Percentiles rank a stretch among this genome's conserved stretches.
Conservation (phyloP, 2,329 filamentous ascomycete species). For the Fusarium napiforme region DNA sequence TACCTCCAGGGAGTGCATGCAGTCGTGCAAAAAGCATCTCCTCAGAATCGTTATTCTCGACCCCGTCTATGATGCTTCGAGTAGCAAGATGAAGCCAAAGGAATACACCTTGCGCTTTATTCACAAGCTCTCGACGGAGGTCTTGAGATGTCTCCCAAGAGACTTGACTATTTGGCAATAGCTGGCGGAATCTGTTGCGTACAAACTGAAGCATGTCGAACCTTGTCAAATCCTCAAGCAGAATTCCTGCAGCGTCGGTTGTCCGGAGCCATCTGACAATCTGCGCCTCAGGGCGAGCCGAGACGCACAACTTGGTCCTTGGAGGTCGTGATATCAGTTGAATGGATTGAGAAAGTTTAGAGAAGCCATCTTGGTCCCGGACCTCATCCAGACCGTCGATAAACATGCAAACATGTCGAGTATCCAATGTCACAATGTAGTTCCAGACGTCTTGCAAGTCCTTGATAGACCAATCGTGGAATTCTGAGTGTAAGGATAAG, state of each 20-base stretch:
- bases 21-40: background rate
- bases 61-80: background rate
- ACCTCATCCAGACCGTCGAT: background rate
- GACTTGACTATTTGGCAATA: too few relatives aligned
- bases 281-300: background rate
- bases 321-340: fast-evolving
- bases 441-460: background rate
- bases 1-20: background rate
- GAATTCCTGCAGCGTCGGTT: fast-evolving
- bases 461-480: background rate
- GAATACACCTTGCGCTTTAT: background rate
- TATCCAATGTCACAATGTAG: fast-evolving
- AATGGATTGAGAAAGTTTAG: fast-evolving
- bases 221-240: background rate
- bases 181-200: fast-evolving
- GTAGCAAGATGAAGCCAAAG: background rate
- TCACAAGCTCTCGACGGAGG: fast-evolving
- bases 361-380: background rate
- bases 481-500: fast-evolving
- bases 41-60: background rate
- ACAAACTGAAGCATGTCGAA: background rate
- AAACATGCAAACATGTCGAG: fast-evolving
- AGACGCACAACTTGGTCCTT: background rate
- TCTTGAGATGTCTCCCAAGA: too few relatives aligned
- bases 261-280: background rate